Conservation (phyloP, 2,329 filamentous ascomycete species). For the Clonostachys rhizophaga region DNA sequence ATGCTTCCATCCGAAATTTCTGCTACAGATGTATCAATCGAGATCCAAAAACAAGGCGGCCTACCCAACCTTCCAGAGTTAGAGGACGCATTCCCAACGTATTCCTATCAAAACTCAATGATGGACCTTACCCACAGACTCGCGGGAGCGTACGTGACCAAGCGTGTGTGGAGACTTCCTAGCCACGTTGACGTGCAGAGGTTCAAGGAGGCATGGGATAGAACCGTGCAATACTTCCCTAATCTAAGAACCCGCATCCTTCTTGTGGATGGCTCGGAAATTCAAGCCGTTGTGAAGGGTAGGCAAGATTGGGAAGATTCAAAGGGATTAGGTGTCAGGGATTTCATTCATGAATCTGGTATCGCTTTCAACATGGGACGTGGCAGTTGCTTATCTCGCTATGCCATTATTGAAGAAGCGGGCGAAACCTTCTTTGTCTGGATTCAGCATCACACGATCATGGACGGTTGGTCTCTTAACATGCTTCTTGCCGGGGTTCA, state of each 20-base stretch:
- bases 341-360: neutral
- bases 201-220: conserved; percentile 6
- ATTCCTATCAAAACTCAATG: conserved; percentile 1
- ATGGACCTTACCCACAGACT: conserved; percentile 4
- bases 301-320: neutral
- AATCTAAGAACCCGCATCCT: conserved; percentile 7
- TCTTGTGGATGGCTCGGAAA: neutral
- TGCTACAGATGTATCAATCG: neutral
- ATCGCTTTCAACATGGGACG: conserved; percentile 4
- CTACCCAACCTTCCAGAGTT: neutral
- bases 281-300: conserved; percentile 1
- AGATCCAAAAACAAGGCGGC: neutral
- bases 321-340: neutral
- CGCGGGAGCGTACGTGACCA: conserved; percentile 8
- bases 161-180: conserved; percentile 10
- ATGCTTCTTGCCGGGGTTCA: conserved; percentile 3
- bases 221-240: neutral
- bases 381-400: conserved; percentile 5
- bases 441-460: conserved; percentile 16
- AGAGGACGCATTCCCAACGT: conserved; percentile 1
- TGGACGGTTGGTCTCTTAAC: conserved; percentile 15
- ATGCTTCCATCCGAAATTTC: neutral
- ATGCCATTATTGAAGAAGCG: conserved; percentile 4
- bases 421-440: conserved; percentile 10
- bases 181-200: conserved; percentile 7